A percentile compares a stretch with the other conserved stretches of the same genome.
Conservation (phyloP, 2,329 filamentous ascomycete genomes). For the Pseudogymnoascus sp. region DNA sequence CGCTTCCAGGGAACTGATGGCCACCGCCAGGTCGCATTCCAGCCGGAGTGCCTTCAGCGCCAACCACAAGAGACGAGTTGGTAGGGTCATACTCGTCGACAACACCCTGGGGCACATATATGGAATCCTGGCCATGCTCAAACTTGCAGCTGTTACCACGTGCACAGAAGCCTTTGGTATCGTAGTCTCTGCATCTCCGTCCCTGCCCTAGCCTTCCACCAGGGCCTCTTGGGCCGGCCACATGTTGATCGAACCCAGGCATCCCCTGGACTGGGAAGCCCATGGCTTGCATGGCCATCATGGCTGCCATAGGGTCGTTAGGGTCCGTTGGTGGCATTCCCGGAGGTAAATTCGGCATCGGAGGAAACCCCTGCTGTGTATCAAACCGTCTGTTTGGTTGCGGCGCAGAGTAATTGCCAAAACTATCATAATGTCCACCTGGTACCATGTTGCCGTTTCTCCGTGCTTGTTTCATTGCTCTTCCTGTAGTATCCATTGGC, state of each 20-base stretch:
- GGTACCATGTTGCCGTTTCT: constrained; percentile 39
- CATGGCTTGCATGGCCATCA: constrained; percentile 55
- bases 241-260: constrained; percentile 30
- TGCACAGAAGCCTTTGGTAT: constrained; percentile 64
- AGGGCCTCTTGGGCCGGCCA: constrained; percentile 15
- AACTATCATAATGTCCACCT: constrained; percentile 30
- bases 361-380: constrained; percentile 15
- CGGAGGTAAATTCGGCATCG: constrained; percentile 21
- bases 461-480: constrained; percentile 52
- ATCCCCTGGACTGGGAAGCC: constrained; percentile 40
- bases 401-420: constrained; percentile 20
- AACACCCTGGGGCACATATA: constrained; percentile 29
- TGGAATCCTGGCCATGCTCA: constrained; percentile 55
- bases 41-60: constrained; percentile 17
- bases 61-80: constrained; percentile 38
- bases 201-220: background rate
- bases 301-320: constrained; percentile 51
- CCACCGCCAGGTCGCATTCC: constrained; percentile 16
- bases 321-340: constrained; percentile 46
- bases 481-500: constrained; percentile 28
- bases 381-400: constrained; percentile 10
- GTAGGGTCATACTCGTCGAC: constrained; percentile 52
- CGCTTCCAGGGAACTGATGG: constrained; percentile 13
- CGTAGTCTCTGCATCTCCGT: constrained; percentile 58
- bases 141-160: constrained; percentile 59